These are phyloP conservation scores for Haemoproteus tartakovskyi DNA, from an alignment of 169 alveolate genomes.

Conservation along the genomic window DNA sequence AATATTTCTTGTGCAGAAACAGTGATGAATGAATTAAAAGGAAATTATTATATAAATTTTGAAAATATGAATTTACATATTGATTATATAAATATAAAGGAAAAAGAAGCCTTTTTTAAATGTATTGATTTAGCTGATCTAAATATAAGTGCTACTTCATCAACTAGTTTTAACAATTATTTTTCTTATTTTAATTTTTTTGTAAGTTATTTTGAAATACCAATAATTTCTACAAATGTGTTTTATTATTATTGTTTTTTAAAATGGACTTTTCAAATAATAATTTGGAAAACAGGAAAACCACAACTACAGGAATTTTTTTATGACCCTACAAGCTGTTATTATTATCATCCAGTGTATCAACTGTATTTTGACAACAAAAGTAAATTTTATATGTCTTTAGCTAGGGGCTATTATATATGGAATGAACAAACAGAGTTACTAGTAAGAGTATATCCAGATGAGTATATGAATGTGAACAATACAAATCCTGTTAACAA, in stretches of 20 bases:
- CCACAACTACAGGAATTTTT: conserved; percentile 38
- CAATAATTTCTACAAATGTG: conserved; percentile 2
- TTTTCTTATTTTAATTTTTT: conserved; percentile 56
- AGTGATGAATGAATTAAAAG: conserved; percentile 52
- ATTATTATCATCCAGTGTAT: conserved; percentile 53
- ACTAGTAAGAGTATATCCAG: conserved; percentile 46
- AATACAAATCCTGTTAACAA: too few relatives aligned
- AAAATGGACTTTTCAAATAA: conserved; percentile 43
- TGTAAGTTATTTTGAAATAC: conserved; percentile 36
- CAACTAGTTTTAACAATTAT: conserved; percentile 6
- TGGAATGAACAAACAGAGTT: conserved; percentile 68
- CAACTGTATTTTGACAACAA: conserved; percentile 74
- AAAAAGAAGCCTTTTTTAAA: conserved; percentile 30
- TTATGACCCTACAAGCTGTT: conserved; percentile 36
- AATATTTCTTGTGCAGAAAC: conserved; percentile 6
- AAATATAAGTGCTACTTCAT: conserved; percentile 20
- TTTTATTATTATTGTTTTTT: conserved; percentile 16
- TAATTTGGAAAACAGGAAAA: conserved; percentile 33
- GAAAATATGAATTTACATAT: conserved; percentile 34
- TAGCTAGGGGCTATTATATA: conserved; percentile 68
- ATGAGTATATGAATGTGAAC: not conserved
- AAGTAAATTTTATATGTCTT: conserved; percentile 73
- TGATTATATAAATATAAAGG: conserved; percentile 49
- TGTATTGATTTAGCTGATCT: conserved; percentile 30
- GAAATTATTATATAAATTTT: conserved; percentile 34